These are phyloP conservation scores for Trypanosoma brucei DNA, from an alignment of 208 protist genomes.

Conservation along the genomic window DNA sequence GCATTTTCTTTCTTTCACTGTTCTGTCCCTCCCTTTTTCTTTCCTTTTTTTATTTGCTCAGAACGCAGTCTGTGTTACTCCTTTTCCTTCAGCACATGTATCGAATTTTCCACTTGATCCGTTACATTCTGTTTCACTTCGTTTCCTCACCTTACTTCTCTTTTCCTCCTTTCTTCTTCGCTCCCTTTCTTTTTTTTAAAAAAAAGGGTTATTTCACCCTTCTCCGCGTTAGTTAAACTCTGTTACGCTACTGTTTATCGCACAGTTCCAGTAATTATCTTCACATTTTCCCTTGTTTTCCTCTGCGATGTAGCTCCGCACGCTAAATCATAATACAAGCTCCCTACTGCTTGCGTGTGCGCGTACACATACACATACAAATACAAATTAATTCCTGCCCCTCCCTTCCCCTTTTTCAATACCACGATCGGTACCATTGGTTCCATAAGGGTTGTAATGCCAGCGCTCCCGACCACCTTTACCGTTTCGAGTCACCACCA, in stretches of 20 bases:
- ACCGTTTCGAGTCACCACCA: neutral
- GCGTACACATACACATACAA: no score
- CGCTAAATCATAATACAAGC: no score
- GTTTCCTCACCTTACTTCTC: neutral
- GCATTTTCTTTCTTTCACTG: conserved; percentile 2
- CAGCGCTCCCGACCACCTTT: conserved; percentile 1
- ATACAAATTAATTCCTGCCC: neutral
- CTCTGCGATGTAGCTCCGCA: no score
- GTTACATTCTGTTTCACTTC: no score
- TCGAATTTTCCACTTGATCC: no score
- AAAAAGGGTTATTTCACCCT: neutral
- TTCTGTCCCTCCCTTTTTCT: conserved; percentile 1
- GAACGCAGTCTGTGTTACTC: no score
- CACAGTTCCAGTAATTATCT: no score
- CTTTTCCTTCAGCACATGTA: no score
- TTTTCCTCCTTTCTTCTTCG: conserved; percentile 2
- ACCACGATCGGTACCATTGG: neutral
- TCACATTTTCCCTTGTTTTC: no score
- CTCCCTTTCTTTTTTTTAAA: conserved; percentile 8
- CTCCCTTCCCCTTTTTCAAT: neutral
- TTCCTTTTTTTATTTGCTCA: conserved; percentile 1
- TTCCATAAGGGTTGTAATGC: neutral
- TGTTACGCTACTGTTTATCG: no score
- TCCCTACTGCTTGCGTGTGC: no score
- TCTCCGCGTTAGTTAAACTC: no score